Evolutionary conservation across 257 asterid species (phyloP).

Genomic region (Scutellaria galericulata): DNA sequence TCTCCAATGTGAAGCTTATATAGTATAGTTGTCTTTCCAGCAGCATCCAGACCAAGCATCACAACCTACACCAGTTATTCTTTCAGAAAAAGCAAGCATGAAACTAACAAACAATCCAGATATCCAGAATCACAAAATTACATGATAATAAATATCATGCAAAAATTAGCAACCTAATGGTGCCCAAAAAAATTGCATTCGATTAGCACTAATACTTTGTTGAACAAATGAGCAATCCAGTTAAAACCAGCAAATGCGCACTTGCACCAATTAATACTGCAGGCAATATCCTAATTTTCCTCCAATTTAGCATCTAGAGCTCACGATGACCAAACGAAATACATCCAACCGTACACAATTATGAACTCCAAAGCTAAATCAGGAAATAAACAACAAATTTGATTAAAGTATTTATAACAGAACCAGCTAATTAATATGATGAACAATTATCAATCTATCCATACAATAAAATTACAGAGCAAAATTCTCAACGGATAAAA

Average conservation of each 20-base stretch:
- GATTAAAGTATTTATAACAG: neutral
- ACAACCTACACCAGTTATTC: slow-evolving; percentile 18
- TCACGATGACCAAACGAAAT: neutral
- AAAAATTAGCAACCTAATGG: neutral
- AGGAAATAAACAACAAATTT: neutral
- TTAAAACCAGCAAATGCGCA: neutral
- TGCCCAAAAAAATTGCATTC: neutral
- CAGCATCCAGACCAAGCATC: slow-evolving; percentile 99
- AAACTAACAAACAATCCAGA: neutral
- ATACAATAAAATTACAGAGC: neutral
- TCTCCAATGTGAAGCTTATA: slow-evolving; percentile 98
- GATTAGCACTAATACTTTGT: neutral
- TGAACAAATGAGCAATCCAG: neutral
- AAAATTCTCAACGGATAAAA: slow-evolving; percentile 8
- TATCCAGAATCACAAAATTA: neutral
- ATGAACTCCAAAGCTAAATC: neutral
- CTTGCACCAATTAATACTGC: slow-evolving; percentile 16
- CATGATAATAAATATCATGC: neutral
- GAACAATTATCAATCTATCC: slow-evolving; percentile 4
- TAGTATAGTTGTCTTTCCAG: slow-evolving; percentile 98
- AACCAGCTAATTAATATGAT: neutral
- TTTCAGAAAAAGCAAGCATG: neutral
- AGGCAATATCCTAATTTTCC: neutral
- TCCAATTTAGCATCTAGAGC: neutral
- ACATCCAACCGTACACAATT: neutral